phyloP scores from a whole-genome alignment of 306 rosid genomes.

The Quercus aquifolioides region DNA sequence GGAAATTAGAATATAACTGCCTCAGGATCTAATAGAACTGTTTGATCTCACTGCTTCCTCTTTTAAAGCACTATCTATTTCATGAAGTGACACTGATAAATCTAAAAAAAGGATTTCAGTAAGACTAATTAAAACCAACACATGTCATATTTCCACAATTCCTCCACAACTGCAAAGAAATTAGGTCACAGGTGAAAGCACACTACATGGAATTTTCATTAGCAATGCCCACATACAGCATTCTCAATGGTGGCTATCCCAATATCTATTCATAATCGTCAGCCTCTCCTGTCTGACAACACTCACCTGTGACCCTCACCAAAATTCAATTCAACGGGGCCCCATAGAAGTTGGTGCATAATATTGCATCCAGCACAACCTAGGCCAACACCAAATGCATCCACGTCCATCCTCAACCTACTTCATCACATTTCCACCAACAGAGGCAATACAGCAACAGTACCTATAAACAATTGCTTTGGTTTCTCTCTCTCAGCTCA shows the following conservation, averaged over 20 bases:
- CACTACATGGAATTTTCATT: background rate
- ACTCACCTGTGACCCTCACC: background rate
- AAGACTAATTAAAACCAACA: background rate
- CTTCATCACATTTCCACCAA: background rate
- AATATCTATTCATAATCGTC: background rate
- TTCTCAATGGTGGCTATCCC: background rate
- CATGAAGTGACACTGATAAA: background rate
- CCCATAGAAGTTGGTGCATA: too few relatives aligned
- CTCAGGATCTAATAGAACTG: background rate
- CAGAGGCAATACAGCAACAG: background rate
- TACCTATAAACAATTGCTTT: background rate
- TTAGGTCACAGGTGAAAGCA: background rate
- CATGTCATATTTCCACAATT: background rate
- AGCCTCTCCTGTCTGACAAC: background rate
- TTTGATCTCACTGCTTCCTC: background rate
- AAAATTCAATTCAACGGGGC: too few relatives aligned
- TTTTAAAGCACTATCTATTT: background rate
- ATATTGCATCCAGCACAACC: background rate
- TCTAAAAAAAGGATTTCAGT: background rate
- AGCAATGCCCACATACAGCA: background rate
- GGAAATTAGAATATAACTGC: background rate
- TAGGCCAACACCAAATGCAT: background rate
- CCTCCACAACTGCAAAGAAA: background rate
- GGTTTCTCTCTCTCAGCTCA: background rate
- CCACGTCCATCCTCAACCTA: background rate